Base-by-base conservation (phyloP, 2,329 filamentous ascomycete genomes). In the Venturia effusa region DNA sequence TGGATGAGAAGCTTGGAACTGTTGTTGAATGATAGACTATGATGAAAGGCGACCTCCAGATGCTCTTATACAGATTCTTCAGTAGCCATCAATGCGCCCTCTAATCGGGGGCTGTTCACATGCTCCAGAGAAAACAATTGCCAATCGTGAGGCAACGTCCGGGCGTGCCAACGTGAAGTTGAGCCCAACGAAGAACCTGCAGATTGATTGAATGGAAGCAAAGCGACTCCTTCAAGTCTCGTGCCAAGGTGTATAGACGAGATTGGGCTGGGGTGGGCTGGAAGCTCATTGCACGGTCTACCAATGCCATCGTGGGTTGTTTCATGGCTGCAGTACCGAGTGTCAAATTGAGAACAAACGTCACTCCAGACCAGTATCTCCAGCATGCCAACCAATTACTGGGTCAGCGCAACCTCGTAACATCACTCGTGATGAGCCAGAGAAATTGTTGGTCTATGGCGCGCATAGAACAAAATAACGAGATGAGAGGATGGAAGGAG, bases 111-210 rank as follows among this genome's bases (percentile, higher is more conserved):
- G 51, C 51, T 57, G 5, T 55, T 57, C 51, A 57, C 51, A 57
- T 57, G 51, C 45, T 51, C 22, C 45, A 22, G 22, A 11, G 22
- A 24, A 51, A 51, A 51, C 19, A 5, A 34, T 34, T 34, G 51
- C 51, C 22, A 57, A 57, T 34, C 51, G 51, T 57, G 51, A 57
- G 51, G 51, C 27, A 57, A 34, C n/a, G 51, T n/a, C 51, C 51
- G 51, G 19, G 27, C 51, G 27, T 24, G 30, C 27, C 51, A 57
- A 34, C 27, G 51, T 57, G 51, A 57, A 24, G 27, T 34, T 30
- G 51, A 57, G n/a, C 51, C 27, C 51, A 57, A 57, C 11, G 30
- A 34, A 57, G 51, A 27, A 34, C 30, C 51, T 57, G 51, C 51
- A 57, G 51, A 57, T 57, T 57, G n/a, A 57, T 57, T 57, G 51